A percentile compares a stretch with the other conserved stretches of the same genome.
phyloP scores from a whole-genome alignment of 345 rosid genomes.

The Bruguiera gymnorhiza region DNA sequence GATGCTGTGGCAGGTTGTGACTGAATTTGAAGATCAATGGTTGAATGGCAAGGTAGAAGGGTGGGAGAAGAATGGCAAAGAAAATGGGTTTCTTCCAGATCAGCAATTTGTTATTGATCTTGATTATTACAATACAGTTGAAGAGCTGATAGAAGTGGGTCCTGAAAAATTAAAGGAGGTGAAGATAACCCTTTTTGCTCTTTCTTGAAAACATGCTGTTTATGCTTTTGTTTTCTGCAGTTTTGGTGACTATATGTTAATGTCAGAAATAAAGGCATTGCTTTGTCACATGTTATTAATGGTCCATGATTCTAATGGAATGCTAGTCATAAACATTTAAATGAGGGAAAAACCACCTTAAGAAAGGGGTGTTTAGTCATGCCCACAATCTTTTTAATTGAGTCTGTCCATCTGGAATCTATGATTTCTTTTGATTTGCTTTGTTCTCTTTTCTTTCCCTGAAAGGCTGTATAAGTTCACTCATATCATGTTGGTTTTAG shows the following conservation, averaged over 20 bases:
- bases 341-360: background rate
- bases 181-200: slow-evolving; percentile 16
- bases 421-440: no score
- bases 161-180: slow-evolving; percentile 91
- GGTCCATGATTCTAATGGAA: background rate
- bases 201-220: background rate
- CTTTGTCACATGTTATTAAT: background rate
- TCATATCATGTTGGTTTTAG: background rate
- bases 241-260: background rate
- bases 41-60: slow-evolving; percentile 47
- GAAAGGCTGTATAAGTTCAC: no score
- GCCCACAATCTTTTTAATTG: no score
- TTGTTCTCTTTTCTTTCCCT: no score
- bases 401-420: no score
- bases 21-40: slow-evolving; percentile 85
- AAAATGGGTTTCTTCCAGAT: slow-evolving; percentile 48
- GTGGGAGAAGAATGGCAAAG: slow-evolving; percentile 57
- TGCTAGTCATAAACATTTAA: background rate
- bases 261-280: background rate
- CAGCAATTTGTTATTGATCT: slow-evolving; percentile 64
- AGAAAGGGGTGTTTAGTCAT: no score
- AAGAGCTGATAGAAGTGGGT: slow-evolving; percentile 86
- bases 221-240: background rate
- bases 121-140: slow-evolving; percentile 84
- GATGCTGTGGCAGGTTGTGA: slow-evolving; percentile 44